Evolutionary conservation across 371 early-diverging fungal genomes (phyloP), one percentile per base, ranked within the genome.

Genomic region (Umbelopsis sp.): DNA sequence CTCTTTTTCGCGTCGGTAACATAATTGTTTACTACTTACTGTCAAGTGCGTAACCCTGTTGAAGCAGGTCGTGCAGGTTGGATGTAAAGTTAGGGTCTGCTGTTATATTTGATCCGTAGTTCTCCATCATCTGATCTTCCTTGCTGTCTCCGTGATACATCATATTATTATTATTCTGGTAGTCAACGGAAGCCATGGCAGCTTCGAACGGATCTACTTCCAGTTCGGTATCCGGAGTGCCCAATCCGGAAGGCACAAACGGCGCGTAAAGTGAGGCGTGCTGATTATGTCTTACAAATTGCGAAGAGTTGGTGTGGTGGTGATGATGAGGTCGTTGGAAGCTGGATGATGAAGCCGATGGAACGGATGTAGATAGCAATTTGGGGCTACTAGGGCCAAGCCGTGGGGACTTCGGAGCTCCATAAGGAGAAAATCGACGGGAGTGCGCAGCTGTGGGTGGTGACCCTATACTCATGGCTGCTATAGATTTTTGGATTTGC

Each of bases 371-470:
- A 16, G 57, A 57, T 29, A 57, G 57, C 29, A 25, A 16, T 35
- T 57, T 57, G 11, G 57, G 57, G 29, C 57, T 57, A 3, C 57
- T 32, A 24, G 75, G 65, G 5, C 57, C 57, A 24, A 52, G 24
- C 24, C 78, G 70, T 14, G 80, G 75, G 20, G 76, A 73, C 29
- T 67, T 65, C 2, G 74, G 74, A 24, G 73, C 67, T 1, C 68
- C 74, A 64, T 77, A 77, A 16, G 80, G 77, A 14, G 80, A 75
- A 67, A 71, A 77, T 18, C 76, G 70, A 50, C 76, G 74, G 24
- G 53, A 63, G 67, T 29, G 70, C 14, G 67, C 38, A 9, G 68
- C 63, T 29, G 68, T 64, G 4, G 63, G 67, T 57, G 77, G 71
- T 65, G 76, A 65, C 52, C 76, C 69, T 53, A 75, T 69, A 71